These are phyloP conservation scores for Trichophyton simii DNA, from an alignment of 2,329 filamentous ascomycete species.

Conservation along the genomic window DNA sequence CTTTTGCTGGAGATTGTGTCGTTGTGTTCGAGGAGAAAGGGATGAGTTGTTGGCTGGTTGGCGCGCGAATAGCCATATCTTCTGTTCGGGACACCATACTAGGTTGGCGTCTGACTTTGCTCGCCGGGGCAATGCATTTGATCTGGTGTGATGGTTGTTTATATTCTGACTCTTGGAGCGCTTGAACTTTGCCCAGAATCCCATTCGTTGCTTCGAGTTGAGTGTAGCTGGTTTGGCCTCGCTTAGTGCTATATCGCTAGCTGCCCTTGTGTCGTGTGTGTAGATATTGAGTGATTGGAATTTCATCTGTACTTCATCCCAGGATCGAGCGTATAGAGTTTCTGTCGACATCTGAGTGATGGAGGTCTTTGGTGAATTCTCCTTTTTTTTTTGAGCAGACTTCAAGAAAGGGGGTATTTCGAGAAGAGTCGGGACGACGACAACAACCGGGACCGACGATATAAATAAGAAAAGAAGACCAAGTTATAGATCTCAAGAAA, in stretches of 20 bases:
- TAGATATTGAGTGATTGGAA: background rate
- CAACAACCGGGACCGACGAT: background rate
- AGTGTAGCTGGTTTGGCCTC: background rate
- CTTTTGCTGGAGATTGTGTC: background rate
- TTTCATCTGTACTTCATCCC: background rate
- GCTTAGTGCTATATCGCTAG: background rate
- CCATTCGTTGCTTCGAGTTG: constrained; percentile 5
- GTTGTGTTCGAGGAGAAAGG: background rate
- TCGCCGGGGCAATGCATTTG: constrained; percentile 5
- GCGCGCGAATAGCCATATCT: constrained; percentile 13
- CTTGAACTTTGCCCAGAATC: constrained; percentile 9
- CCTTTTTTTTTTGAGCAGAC: background rate
- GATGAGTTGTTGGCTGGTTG: background rate
- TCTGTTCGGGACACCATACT: constrained; percentile 11
- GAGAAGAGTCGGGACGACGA: background rate
- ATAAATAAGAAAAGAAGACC: background rate
- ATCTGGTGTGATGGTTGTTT: background rate
- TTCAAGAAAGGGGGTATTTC: background rate
- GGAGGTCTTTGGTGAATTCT: background rate
- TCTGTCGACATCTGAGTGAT: background rate
- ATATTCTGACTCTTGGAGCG: constrained; percentile 1
- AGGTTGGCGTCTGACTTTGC: constrained; percentile 10
- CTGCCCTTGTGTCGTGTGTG: background rate
- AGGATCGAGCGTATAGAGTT: background rate
- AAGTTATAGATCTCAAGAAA: background rate